Conservation (phyloP, 352 stramenopile genomes). For the Globisporangium cylindrosporum region DNA sequence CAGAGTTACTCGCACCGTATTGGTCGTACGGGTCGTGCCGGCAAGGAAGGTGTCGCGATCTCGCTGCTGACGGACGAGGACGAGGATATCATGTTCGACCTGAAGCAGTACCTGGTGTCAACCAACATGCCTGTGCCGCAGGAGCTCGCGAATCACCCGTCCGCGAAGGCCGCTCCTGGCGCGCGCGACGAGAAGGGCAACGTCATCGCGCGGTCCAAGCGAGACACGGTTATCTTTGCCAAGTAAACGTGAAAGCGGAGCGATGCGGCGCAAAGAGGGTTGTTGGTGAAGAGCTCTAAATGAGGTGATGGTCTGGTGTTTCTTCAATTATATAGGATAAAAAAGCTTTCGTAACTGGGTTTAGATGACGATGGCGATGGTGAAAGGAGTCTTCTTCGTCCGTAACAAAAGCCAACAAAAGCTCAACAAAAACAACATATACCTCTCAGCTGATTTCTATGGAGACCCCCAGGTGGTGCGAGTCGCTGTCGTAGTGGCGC, state of each 20-base stretch:
- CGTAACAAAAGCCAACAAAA: slow-evolving; percentile 6
- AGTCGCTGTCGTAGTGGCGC: slow-evolving; percentile 82
- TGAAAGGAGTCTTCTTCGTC: background rate
- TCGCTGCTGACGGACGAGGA: slow-evolving; percentile 98
- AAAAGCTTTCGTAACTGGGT: background rate
- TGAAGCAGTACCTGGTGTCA: slow-evolving; percentile 96
- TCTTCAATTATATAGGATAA: slow-evolving; percentile 9
- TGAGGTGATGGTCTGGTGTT: background rate
- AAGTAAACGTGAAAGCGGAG: slow-evolving; percentile 35
- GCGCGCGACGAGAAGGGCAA: slow-evolving; percentile 85
- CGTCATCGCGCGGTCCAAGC: slow-evolving; percentile 82
- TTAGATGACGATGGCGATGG: background rate
- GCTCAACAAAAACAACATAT: slow-evolving; percentile 13
- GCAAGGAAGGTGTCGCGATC: slow-evolving; percentile 96
- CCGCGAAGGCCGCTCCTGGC: slow-evolving; percentile 84
- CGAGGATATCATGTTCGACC: slow-evolving; percentile 95
- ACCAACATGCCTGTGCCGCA: slow-evolving; percentile 93
- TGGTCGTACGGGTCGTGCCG: slow-evolving; percentile 96
- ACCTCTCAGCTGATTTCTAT: slow-evolving; percentile 71
- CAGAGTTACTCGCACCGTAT: slow-evolving; percentile 99
- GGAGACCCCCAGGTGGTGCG: slow-evolving; percentile 77
- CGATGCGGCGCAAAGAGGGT: no score
- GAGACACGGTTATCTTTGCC: slow-evolving; percentile 86
- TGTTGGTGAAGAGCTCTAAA: background rate
- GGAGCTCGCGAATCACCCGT: slow-evolving; percentile 92